Base-by-base conservation (phyloP, 495 filamentous ascomycete genomes). In the Penicillium cosmopolitanum region DNA sequence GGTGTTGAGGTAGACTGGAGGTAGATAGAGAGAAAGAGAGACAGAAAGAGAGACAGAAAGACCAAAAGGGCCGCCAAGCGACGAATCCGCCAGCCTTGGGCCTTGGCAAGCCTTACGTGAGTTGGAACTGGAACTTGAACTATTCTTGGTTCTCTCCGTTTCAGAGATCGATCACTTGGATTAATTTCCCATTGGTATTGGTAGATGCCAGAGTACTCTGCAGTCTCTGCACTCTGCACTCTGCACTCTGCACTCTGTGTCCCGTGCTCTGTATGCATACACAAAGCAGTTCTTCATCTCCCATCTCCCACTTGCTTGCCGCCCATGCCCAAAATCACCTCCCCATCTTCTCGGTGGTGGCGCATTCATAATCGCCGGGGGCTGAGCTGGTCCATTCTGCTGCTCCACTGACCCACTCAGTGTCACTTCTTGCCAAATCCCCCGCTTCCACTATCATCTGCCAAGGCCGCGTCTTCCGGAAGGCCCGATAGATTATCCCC, bases 51-150 rank as follows among this genome's bases (percentile, higher is more conserved):
- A 10, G 15, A 28, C 46, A 48, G 19, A 48, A 47, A 21, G 44
- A 13, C 16, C 18, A 2, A 19, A 15, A 31, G 28, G 28, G 28
- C 28, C 21, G 46, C 46, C 46, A 53, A 53, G 51, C 31, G 50
- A 52, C n/a, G 33, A 47, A 47, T 47, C 44, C 44, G 44, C 44
- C 18, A 47, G 19, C 16, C 19, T 47, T 47, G 44, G 44, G 23
- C 46, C 46, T 48, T 48, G 46, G 46, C 46, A 48, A 48, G 42
- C 42, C 42, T 44, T 44, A 44, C 42, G 42, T 43, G 40, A 43
- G 40, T 38, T n/a, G 11, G 15, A 21, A 21, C 19, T n/a, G 11
- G 15, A 21, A 21, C 19, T 21, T 21, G 19, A n/a, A 38, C 36
- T 38, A 16, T 44, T 44, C 16, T 44, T 18, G 13, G n/a, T 21